These are phyloP conservation scores for Euphorbia peplus DNA, from an alignment of 345 rosid species.

Conservation along the genomic window DNA sequence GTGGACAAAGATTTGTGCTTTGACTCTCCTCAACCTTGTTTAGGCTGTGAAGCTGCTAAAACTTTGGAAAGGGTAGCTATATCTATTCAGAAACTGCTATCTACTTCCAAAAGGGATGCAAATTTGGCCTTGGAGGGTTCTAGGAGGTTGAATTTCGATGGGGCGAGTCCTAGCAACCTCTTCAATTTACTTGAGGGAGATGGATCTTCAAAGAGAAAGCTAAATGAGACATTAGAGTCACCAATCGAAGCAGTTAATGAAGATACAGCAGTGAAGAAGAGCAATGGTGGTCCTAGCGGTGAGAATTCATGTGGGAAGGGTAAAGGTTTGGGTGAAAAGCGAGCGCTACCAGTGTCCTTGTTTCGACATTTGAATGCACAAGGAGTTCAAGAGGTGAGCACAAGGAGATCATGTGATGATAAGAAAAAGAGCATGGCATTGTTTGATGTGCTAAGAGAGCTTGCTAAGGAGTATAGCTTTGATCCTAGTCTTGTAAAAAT, in stretches of 20 bases:
- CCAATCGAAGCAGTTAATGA: too few relatives aligned
- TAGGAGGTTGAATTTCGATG: too few relatives aligned
- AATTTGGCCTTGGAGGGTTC: neutral
- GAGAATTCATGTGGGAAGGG: slow-evolving; percentile 1
- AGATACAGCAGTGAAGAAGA: slow-evolving; percentile 5
- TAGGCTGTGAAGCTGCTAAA: neutral
- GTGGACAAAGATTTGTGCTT: slow-evolving; percentile 10
- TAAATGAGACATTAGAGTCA: too few relatives aligned
- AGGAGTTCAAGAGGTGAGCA: slow-evolving; percentile 6
- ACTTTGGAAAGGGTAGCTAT: slow-evolving; percentile 18
- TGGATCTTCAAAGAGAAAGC: too few relatives aligned
- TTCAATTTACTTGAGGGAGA: too few relatives aligned
- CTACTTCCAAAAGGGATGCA: slow-evolving; percentile 1
- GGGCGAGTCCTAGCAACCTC: too few relatives aligned
- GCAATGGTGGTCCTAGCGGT: slow-evolving; percentile 13
- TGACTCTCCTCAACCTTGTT: slow-evolving; percentile 11
- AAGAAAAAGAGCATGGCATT: slow-evolving; percentile 12
- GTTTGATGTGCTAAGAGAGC: slow-evolving; percentile 28
- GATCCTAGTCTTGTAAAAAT: slow-evolving; percentile 10
- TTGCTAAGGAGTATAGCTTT: slow-evolving; percentile 7
- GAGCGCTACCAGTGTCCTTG: slow-evolving; percentile 25
- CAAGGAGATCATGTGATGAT: neutral
- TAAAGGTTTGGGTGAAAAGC: slow-evolving; percentile 12
- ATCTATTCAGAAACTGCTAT: slow-evolving; percentile 24
- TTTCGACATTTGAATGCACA: too few relatives aligned